Evolutionary conservation across 2,329 filamentous ascomycete species (phyloP).

Genomic region (Colletotrichum sp.): DNA sequence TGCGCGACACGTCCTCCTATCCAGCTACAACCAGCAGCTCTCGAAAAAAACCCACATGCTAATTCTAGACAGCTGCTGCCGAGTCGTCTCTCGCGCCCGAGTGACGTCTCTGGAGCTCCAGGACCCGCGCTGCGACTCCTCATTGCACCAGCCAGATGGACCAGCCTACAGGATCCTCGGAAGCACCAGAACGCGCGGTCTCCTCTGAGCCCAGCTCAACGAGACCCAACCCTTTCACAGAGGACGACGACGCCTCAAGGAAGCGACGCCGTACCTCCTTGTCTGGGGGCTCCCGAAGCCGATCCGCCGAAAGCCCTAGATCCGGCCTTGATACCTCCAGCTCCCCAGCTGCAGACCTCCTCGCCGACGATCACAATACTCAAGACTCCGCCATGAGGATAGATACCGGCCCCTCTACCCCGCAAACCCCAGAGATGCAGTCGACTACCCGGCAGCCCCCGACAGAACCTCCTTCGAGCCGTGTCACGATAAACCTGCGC

Average conservation of each 20-base stretch:
- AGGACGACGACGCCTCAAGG: constrained; percentile 58
- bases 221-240: constrained; percentile 69
- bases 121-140: constrained; percentile 40
- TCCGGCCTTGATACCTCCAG: constrained; percentile 35
- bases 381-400: constrained; percentile 43
- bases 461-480: constrained; percentile 56
- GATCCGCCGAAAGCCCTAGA: constrained; percentile 50
- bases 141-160: constrained; percentile 57
- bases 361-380: constrained; percentile 27
- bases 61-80: constrained; percentile 57
- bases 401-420: constrained; percentile 41
- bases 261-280: constrained; percentile 68
- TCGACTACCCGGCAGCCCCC: constrained; percentile 34
- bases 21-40: constrained; percentile 19
- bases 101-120: constrained; percentile 52
- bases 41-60: constrained; percentile 56
- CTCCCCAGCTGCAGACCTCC: constrained; percentile 30
- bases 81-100: constrained; percentile 60
- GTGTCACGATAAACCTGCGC: constrained; percentile 66
- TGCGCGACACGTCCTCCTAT: constrained; percentile 10
- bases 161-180: constrained; percentile 52
- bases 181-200: constrained; percentile 62
- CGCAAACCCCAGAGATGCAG: constrained; percentile 47
- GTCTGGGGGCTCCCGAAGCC: constrained; percentile 55
- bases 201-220: constrained; percentile 68